Conservation (phyloP, 2,329 filamentous ascomycete species). For the Berkeleyomyces basicola region DNA sequence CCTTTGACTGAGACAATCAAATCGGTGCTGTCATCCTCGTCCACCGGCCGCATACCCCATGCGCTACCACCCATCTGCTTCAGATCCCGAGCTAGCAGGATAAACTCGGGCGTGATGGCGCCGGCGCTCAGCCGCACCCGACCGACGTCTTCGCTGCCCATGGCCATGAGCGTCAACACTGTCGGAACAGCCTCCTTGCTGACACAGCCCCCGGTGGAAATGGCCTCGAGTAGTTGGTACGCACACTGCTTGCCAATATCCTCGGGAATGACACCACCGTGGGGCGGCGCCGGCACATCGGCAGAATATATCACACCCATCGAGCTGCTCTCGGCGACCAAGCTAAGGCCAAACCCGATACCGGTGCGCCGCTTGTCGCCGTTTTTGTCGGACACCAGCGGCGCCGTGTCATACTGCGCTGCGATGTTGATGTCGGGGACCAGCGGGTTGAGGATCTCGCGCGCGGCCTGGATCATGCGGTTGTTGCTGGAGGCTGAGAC, state of each 20-base stretch:
- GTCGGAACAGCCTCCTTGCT: conserved; percentile 54
- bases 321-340: conserved; percentile 84
- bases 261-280: conserved; percentile 72
- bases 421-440: conserved; percentile 85
- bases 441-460: conserved; percentile 73
- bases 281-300: conserved; percentile 58
- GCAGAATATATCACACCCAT: conserved; percentile 71
- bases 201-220: conserved; percentile 69
- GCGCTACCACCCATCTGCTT: conserved; percentile 77
- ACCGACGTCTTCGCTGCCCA: conserved; percentile 93
- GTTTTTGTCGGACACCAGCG: conserved; percentile 31
- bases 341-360: conserved; percentile 76
- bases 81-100: conserved; percentile 70
- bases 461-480: conserved; percentile 80
- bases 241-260: conserved; percentile 81
- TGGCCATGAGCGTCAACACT: conserved; percentile 81
- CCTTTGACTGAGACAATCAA: conserved; percentile 85
- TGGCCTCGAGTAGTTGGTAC: conserved; percentile 70
- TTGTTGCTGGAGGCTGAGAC: conserved; percentile 87
- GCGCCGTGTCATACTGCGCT: conserved; percentile 55
- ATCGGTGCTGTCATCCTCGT: conserved; percentile 49
- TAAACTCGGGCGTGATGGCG: conserved; percentile 62
- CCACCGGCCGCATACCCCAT: conserved; percentile 72
- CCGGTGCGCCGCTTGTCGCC: conserved; percentile 53
- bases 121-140: conserved; percentile 67